These are phyloP conservation scores for Diaporthe vaccinii DNA, from an alignment of 2,329 filamentous ascomycete species.

Conservation along the genomic window DNA sequence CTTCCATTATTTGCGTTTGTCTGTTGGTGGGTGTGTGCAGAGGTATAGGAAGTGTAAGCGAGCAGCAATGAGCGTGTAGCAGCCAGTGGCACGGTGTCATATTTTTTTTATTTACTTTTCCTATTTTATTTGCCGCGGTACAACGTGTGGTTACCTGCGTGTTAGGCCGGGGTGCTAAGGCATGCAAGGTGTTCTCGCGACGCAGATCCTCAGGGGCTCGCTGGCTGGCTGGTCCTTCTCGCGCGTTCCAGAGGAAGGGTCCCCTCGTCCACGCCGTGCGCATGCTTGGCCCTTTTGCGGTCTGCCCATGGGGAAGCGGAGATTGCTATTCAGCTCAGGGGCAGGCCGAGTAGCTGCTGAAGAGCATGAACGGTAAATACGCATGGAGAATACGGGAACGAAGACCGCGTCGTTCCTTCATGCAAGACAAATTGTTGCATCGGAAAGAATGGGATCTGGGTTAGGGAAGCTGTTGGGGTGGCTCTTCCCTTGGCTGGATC, in stretches of 20 bases:
- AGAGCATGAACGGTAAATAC: background rate
- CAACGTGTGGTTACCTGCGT: conserved; percentile 15
- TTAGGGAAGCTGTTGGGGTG: conserved; percentile 29
- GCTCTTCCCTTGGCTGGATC: conserved; percentile 14
- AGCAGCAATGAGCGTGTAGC: conserved; percentile 1
- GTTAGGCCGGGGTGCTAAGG: conserved; percentile 22
- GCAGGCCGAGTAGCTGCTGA: background rate
- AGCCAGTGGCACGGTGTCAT: conserved; percentile 20
- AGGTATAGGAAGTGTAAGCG: background rate
- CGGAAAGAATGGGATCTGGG: conserved; percentile 27
- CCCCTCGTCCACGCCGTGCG: conserved; percentile 4
- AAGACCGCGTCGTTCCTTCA: background rate
- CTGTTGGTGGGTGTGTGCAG: background rate
- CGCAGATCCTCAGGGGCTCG: conserved; percentile 35
- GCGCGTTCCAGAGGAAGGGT: conserved; percentile 13
- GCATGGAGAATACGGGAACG: background rate
- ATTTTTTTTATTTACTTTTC: conserved; percentile 15
- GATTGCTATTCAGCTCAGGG: conserved; percentile 20
- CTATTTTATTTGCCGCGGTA: conserved; percentile 17
- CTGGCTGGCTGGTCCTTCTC: conserved; percentile 22
- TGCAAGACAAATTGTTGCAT: background rate
- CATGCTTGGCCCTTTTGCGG: background rate
- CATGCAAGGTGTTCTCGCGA: conserved; percentile 28
- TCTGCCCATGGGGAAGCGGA: conserved; percentile 15
- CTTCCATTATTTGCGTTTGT: background rate